These are phyloP conservation scores for Graphium sp. DNA, from an alignment of 2,329 filamentous ascomycete genomes.

Conservation along the genomic window DNA sequence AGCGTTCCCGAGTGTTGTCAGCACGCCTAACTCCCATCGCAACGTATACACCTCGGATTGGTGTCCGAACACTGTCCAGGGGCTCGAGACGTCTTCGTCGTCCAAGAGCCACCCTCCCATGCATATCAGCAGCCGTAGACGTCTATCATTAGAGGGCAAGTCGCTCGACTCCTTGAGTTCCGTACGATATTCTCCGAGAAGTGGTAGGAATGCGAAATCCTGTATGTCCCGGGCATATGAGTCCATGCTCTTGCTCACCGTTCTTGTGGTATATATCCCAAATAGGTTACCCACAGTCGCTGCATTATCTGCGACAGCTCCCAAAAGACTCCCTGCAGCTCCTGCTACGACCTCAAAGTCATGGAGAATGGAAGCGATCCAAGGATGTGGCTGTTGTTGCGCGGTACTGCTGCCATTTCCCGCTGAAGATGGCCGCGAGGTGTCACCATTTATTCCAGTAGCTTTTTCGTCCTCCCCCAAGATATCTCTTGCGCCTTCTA, in stretches of 20 bases:
- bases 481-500: constrained; percentile 40
- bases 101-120: constrained; percentile 68
- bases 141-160: constrained; percentile 38
- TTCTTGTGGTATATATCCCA: constrained; percentile 74
- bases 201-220: constrained; percentile 73
- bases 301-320: constrained; percentile 56
- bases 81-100: constrained; percentile 45
- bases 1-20: constrained; percentile 62
- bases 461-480: constrained; percentile 3
- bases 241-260: constrained; percentile 77
- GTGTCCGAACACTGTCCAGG: constrained; percentile 62
- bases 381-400: too few species aligned
- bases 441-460: not conserved
- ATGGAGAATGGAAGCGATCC: too few species aligned
- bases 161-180: constrained; percentile 31
- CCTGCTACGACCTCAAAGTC: not conserved
- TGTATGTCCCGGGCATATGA: constrained; percentile 73
- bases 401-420: too few species aligned
- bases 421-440: not conserved
- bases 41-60: constrained; percentile 68
- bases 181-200: constrained; percentile 29
- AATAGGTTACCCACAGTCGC: constrained; percentile 74
- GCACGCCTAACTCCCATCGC: constrained; percentile 64
- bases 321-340: constrained; percentile 46
- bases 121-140: constrained; percentile 67